Conservation (phyloP, 768 basidiomycete species). For the Russula brevipes region DNA sequence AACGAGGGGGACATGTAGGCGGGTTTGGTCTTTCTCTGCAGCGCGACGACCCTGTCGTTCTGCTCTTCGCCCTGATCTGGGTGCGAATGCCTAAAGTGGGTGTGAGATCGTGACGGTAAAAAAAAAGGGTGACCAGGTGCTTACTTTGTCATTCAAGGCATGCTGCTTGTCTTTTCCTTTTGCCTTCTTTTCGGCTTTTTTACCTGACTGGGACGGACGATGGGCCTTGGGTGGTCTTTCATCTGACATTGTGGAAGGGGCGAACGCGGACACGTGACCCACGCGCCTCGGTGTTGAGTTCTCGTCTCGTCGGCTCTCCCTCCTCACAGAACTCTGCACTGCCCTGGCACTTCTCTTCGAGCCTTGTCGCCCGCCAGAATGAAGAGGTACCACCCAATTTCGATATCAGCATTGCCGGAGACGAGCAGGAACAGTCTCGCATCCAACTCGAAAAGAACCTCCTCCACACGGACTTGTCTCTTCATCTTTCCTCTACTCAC, state of each 20-base stretch:
- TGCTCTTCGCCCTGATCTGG: conserved; percentile 83
- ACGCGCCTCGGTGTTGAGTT: conserved; percentile 16
- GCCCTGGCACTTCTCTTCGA: background rate
- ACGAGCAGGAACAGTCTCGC: conserved; percentile 70
- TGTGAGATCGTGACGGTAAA: conserved; percentile 3
- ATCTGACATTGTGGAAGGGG: conserved; percentile 34
- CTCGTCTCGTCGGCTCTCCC: background rate
- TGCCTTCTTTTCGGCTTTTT: conserved; percentile 72
- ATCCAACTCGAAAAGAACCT: conserved; percentile 77
- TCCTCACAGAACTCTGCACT: background rate
- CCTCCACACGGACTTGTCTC: conserved; percentile 64
- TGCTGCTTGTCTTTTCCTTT: conserved; percentile 66
- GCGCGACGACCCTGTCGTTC: conserved; percentile 86
- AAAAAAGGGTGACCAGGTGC: conserved; percentile 17
- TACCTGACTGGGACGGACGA: conserved; percentile 63
- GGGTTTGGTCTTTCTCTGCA: conserved; percentile 88
- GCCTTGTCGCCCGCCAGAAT: background rate
- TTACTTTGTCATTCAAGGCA: conserved; percentile 87
- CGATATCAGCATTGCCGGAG: conserved; percentile 58
- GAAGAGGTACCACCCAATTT: conserved; percentile 22
- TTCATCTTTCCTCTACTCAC: conserved; percentile 57
- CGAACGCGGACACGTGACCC: conserved; percentile 19
- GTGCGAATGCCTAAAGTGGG: conserved; percentile 74
- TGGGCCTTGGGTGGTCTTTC: conserved; percentile 81
- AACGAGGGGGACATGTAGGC: conserved; percentile 93